phyloP scores from a whole-genome alignment of 2,329 filamentous ascomycete genomes.

The Fusarium sp. region DNA sequence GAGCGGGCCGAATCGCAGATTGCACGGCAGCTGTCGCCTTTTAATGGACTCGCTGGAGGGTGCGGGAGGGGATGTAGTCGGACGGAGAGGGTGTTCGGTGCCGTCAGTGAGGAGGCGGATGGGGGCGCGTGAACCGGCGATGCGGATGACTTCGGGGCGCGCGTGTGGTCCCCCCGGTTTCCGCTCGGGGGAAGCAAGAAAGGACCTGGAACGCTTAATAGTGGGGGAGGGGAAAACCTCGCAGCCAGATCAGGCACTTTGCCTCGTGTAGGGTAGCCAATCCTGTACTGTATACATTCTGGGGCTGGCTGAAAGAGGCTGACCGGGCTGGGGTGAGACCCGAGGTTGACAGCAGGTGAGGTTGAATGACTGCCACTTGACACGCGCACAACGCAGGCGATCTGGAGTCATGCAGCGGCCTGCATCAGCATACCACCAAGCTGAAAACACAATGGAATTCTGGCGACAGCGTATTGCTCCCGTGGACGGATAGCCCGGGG shows the following conservation, averaged over 20 bases:
- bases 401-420: background rate
- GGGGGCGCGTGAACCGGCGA: slow-evolving; percentile 46
- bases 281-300: background rate
- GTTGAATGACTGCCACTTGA: background rate
- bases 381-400: background rate
- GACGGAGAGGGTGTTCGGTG: slow-evolving; percentile 24
- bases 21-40: slow-evolving; percentile 27
- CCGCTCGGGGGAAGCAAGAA: slow-evolving; percentile 28
- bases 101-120: slow-evolving; percentile 35
- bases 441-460: background rate
- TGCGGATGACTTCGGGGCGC: slow-evolving; percentile 49
- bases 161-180: slow-evolving; percentile 40
- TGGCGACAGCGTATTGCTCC: background rate
- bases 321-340: background rate
- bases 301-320: background rate
- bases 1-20: slow-evolving; percentile 19
- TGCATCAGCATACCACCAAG: background rate
- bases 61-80: slow-evolving; percentile 16
- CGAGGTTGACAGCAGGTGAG: background rate
- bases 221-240: slow-evolving; percentile 25
- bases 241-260: slow-evolving; percentile 4
- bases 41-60: slow-evolving; percentile 12
- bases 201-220: slow-evolving; percentile 30
- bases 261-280: slow-evolving; percentile 7
- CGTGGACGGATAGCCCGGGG: background rate